Evolutionary conservation across 352 stramenopile genomes (phyloP), one percentile per base, ranked within the genome.

Genomic region (Phytopythium ostracodes): DNA sequence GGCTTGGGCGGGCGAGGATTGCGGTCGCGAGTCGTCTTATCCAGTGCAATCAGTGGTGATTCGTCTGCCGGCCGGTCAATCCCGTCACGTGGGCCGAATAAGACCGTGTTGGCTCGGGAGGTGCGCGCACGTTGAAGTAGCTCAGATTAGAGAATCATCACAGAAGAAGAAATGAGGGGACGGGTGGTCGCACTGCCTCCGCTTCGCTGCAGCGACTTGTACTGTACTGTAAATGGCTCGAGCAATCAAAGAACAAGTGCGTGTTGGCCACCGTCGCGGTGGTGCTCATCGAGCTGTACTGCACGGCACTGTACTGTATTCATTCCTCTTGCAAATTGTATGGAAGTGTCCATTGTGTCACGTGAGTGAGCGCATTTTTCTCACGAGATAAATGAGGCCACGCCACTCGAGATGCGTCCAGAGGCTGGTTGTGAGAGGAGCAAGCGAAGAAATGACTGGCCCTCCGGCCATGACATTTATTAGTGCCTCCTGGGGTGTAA

Each of bases 381-480:
- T 59, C 53, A 35, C 53, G 25, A 22, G 29, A 56, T 42, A 63
- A 63, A 63, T 63, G 58, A 63, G 58, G 25, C 35, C 47, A 56
- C 58, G 58, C 47, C 46, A 56, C 22, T 24, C 20, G 36, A 40
- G 46, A 56, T 63, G 36, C 6, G 57, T 40, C n/a, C 33, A 56
- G 40, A 22, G n/a, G n/a, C n/a, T n/a, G n/a, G n/a, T n/a, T n/a
- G n/a, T n/a, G n/a, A n/a, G n/a, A n/a, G n/a, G n/a, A n/a, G n/a
- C n/a, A n/a, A n/a, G n/a, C 20, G 24, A 33, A 24, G 49, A 56
- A 63, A 63, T 63, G 58, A 63, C 33, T 63, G 58, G 55, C 40
- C 42, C 55, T 35, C 22, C 17, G 15, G 24, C 25, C 31, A 4
- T 63, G 38, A 40, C 44, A 63, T 56, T 63, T 63, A 60, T 60